Evolutionary conservation across 2,329 filamentous ascomycete genomes (phyloP).

Genomic region (Arthroderma sp.): DNA sequence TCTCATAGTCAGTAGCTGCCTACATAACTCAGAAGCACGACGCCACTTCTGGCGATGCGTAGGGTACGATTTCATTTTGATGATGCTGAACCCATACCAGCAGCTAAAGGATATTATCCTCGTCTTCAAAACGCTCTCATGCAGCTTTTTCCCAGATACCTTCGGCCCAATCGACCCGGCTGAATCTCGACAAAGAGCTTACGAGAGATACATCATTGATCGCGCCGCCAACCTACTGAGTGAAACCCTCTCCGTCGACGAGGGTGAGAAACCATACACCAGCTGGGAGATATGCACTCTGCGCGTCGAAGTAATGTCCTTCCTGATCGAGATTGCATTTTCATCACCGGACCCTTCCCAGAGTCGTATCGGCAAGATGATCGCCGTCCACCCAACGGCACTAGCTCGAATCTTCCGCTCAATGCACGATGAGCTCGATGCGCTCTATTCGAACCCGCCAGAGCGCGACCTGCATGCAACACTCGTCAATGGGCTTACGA

Average conservation of each 20-base stretch:
- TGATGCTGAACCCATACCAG: conserved; percentile 46
- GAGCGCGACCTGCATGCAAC: conserved; percentile 34
- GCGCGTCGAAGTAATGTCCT: conserved; percentile 31
- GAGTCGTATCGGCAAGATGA: conserved; percentile 45
- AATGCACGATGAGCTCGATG: conserved; percentile 58
- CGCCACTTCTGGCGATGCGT: conserved; percentile 44
- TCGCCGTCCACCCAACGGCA: conserved; percentile 55
- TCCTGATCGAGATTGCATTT: conserved; percentile 31
- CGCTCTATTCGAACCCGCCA: conserved; percentile 42
- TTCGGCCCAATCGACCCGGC: conserved; percentile 33
- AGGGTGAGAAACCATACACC: conserved; percentile 29
- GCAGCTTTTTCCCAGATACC: conserved; percentile 39
- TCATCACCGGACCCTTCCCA: conserved; percentile 33
- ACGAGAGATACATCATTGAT: conserved; percentile 39
- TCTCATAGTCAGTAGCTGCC: conserved; percentile 36
- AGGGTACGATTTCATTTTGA: conserved; percentile 43
- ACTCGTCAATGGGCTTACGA: conserved; percentile 47
- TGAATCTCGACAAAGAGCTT: conserved; percentile 26
- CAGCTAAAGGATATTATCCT: conserved; percentile 43
- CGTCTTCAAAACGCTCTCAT: conserved; percentile 42
- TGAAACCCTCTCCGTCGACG: conserved; percentile 36
- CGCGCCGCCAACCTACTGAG: conserved; percentile 45
- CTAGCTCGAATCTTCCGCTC: conserved; percentile 64
- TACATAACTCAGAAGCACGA: conserved; percentile 29
- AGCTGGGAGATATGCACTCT: conserved; percentile 26